Conservation (phyloP, 2,329 filamentous ascomycete species). For the Cladophialophora bantiana region DNA sequence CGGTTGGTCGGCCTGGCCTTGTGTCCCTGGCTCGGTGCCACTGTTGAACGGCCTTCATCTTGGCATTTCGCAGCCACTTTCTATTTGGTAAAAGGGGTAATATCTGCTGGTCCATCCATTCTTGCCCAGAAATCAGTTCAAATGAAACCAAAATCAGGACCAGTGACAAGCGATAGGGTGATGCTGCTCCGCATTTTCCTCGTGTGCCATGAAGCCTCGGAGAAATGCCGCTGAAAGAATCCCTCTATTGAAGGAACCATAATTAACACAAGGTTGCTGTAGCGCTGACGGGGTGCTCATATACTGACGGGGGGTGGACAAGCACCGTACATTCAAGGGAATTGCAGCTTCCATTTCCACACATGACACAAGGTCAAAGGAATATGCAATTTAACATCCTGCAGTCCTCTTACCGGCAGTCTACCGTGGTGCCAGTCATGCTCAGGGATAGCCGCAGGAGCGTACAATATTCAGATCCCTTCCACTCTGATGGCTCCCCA, state of each 20-base stretch:
- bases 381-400: conserved; percentile 13
- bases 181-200: background rate
- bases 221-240: conserved; percentile 7
- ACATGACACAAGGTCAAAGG: conserved; percentile 8
- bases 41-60: background rate
- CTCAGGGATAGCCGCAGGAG: background rate
- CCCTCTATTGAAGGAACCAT: background rate
- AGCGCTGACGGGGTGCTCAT: conserved; percentile 4
- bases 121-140: background rate
- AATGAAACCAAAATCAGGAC: background rate
- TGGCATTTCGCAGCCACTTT: background rate
- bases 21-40: background rate
- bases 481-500: background rate
- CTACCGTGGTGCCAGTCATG: background rate
- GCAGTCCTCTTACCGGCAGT: conserved; percentile 5
- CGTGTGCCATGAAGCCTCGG: background rate
- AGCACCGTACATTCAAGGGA: background rate
- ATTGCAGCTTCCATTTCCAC: background rate
- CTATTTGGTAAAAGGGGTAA: background rate
- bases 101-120: background rate
- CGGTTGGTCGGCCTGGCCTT: background rate
- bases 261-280: conserved; percentile 9
- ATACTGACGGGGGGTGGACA: background rate
- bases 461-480: background rate
- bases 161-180: background rate